These are phyloP conservation scores for Dendrobium nobile DNA, from an alignment of 106 monocot genomes.

Conservation along the genomic window DNA sequence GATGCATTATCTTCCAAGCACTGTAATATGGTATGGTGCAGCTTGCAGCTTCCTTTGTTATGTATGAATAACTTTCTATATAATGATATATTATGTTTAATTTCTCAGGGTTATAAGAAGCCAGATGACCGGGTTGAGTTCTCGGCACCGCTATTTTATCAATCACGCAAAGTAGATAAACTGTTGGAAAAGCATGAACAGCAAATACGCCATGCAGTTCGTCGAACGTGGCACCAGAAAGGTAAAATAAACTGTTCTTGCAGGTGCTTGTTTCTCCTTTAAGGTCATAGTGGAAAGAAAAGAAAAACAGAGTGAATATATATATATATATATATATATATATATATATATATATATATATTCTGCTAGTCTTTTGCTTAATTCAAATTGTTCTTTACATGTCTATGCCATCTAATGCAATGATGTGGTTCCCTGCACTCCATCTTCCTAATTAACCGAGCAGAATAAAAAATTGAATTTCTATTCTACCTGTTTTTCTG, in stretches of 20 bases:
- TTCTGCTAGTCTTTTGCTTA: no score
- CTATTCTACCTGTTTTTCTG: no score
- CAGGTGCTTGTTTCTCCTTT: background rate
- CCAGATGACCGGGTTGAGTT: conserved; percentile 39
- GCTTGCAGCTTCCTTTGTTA: background rate
- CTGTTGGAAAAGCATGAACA: conserved; percentile 53
- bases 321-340: no score
- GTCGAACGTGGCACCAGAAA: conserved; percentile 47
- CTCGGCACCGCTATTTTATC: conserved; percentile 52
- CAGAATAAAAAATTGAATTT: no score
- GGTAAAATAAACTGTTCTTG: conserved; percentile 19
- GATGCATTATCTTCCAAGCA: conserved; percentile 23
- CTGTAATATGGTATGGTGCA: conserved; percentile 19
- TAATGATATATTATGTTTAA: background rate
- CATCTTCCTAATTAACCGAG: no score
- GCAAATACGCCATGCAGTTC: conserved; percentile 43
- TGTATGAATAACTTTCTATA: background rate
- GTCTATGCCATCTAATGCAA: no score
- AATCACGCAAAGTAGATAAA: conserved; percentile 51
- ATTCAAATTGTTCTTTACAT: no score
- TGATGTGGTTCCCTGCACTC: no score
- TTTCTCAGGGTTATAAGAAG: conserved; percentile 27
- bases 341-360: no score
- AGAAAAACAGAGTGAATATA: no score
- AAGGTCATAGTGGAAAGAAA: background rate